These are phyloP conservation scores for Celoporthe dispersa DNA, from an alignment of 2,329 filamentous ascomycete species.

Conservation along the genomic window DNA sequence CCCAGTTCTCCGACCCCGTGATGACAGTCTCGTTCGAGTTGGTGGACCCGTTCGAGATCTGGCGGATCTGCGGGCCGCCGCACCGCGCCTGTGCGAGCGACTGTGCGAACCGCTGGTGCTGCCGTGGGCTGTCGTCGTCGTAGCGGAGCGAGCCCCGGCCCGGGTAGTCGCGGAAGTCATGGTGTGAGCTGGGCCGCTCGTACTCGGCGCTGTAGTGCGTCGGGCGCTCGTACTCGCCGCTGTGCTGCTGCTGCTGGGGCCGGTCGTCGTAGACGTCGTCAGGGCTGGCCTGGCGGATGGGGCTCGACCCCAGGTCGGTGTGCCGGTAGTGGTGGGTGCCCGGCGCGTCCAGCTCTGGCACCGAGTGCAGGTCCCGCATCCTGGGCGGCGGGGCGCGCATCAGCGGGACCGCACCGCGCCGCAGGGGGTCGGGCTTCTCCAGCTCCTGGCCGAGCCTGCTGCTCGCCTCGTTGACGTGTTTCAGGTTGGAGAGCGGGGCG, in stretches of 20 bases:
- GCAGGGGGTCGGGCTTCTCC: conserved; percentile 44
- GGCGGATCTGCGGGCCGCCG: conserved; percentile 55
- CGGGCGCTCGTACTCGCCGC: conserved; percentile 39
- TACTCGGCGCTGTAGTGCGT: conserved; percentile 38
- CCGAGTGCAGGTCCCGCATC: conserved; percentile 77
- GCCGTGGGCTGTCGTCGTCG: conserved; percentile 34
- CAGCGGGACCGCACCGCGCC: conserved; percentile 52
- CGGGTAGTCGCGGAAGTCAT: conserved; percentile 47
- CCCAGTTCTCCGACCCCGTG: conserved; percentile 94
- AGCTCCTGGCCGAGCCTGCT: conserved; percentile 63
- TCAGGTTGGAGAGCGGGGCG: conserved; percentile 70
- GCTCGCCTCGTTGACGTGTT: conserved; percentile 78
- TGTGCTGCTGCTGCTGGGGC: conserved; percentile 31
- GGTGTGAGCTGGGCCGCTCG: conserved; percentile 41
- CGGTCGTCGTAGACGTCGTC: conserved; percentile 87
- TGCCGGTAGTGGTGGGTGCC: conserved; percentile 51
- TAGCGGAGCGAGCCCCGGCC: conserved; percentile 26
- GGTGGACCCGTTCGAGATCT: conserved; percentile 72
- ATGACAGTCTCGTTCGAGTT: conserved; percentile 57
- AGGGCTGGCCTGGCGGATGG: conserved; percentile 66
- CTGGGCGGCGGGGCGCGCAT: conserved; percentile 79
- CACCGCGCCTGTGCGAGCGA: conserved; percentile 44
- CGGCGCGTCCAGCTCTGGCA: conserved; percentile 57
- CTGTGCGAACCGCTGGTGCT: conserved; percentile 38
- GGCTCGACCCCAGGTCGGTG: conserved; percentile 55